These are phyloP conservation scores for Hymenoscyphus albidus DNA, from an alignment of 2,329 filamentous ascomycete species.

Conservation along the genomic window DNA sequence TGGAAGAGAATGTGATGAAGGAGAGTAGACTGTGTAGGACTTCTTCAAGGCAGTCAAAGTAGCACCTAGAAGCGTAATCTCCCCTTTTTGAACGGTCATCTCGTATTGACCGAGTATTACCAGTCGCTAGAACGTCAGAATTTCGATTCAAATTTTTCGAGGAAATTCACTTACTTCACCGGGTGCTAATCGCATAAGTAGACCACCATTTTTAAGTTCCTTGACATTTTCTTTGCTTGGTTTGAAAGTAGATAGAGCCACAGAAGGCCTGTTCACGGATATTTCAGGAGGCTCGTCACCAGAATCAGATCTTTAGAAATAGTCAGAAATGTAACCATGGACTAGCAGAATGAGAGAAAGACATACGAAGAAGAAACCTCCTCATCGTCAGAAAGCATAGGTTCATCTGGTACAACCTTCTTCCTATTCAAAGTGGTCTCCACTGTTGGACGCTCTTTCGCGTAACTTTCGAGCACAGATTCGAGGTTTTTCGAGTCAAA, in stretches of 20 bases:
- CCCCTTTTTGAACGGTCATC: constrained; percentile 57
- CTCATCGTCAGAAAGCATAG: constrained; percentile 11
- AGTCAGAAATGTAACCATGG: constrained; percentile 31
- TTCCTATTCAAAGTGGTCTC: neutral
- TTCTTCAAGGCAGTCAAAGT: constrained; percentile 48
- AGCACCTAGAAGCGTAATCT: constrained; percentile 63
- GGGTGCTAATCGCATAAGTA: constrained; percentile 44
- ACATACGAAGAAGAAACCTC: constrained; percentile 18
- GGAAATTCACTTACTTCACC: constrained; percentile 43
- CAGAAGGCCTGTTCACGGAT: constrained; percentile 30
- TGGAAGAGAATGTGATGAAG: constrained; percentile 66
- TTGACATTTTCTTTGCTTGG: constrained; percentile 44
- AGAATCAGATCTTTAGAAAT: constrained; percentile 25
- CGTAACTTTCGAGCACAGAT: neutral
- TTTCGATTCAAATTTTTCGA: no score
- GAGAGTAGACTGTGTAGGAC: constrained; percentile 58
- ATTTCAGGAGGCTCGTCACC: constrained; percentile 23
- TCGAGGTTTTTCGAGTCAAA: neutral
- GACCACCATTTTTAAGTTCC: constrained; percentile 37
- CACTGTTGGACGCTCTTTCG: neutral
- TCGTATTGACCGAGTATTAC: constrained; percentile 66
- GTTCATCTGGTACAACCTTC: neutral
- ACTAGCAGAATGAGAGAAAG: neutral
- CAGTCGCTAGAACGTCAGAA: constrained; percentile 46
- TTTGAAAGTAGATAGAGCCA: constrained; percentile 44